Conservation (phyloP, 148 eudicot genomes). For the Vaccinium vitisidaea region DNA sequence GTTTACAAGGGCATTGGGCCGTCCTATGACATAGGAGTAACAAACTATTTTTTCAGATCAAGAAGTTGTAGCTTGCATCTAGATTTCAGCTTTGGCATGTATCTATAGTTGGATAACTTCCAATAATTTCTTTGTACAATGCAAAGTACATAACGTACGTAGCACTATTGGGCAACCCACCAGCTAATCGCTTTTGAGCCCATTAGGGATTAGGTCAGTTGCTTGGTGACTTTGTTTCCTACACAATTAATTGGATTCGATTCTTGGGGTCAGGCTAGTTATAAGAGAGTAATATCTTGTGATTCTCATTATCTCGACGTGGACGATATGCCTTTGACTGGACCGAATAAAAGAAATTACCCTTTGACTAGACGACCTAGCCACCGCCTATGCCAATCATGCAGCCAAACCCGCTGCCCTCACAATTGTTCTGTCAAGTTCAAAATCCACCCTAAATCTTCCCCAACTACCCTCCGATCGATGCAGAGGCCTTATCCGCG, state of each 20-base stretch:
- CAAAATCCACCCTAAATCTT: constrained; percentile 33
- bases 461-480: constrained; percentile 26
- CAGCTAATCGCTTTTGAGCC: neutral
- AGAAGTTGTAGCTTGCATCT: neutral
- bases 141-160: neutral
- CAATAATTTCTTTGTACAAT: neutral
- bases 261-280: too few relatives aligned
- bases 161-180: neutral
- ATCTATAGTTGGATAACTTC: neutral
- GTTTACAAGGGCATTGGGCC: constrained; percentile 2
- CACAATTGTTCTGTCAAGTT: constrained; percentile 43
- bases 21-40: neutral
- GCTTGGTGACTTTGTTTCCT: too few relatives aligned
- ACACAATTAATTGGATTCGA: too few relatives aligned
- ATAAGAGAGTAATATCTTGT: too few relatives aligned
- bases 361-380: too few relatives aligned
- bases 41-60: neutral
- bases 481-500: constrained; percentile 28
- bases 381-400: constrained; percentile 56
- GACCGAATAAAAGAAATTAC: too few relatives aligned
- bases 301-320: too few relatives aligned
- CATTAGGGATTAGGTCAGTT: too few relatives aligned
- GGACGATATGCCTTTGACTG: too few relatives aligned
- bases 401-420: constrained; percentile 38
- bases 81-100: neutral